Conservation (phyloP, 1,284 basidiomycete species). For the Exsudoporus floridanus region DNA sequence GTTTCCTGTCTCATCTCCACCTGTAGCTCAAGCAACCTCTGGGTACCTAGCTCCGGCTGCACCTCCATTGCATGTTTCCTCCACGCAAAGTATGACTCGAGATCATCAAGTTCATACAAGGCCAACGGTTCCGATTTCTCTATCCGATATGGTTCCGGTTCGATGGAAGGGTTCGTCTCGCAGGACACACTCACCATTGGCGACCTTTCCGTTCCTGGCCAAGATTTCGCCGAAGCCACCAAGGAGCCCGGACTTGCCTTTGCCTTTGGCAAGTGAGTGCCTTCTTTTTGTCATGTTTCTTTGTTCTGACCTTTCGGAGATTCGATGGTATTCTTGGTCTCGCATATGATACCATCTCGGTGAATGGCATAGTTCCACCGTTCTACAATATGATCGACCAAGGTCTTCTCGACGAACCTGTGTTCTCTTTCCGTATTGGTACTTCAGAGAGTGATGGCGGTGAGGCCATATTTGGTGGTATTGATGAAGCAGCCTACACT, state of each 20-base stretch:
- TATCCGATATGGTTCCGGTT: conserved; percentile 96
- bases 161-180: conserved; percentile 96
- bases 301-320: conserved; percentile 41
- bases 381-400: conserved; percentile 95
- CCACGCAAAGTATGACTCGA: conserved; percentile 90
- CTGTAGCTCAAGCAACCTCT: conserved; percentile 82
- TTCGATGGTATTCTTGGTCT: conserved; percentile 97
- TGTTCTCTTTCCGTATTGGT: conserved; percentile 96
- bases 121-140: conserved; percentile 89
- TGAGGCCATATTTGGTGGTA: conserved; percentile 91
- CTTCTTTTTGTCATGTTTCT: neutral
- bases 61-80: conserved; percentile 98
- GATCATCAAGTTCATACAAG: conserved; percentile 85
- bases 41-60: conserved; percentile 89
- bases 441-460: conserved; percentile 87
- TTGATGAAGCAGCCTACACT: conserved; percentile 77
- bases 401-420: conserved; percentile 78
- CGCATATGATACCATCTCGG: conserved; percentile 94
- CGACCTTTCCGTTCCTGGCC: conserved; percentile 74
- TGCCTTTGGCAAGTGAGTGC: conserved; percentile 93
- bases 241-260: conserved; percentile 98
- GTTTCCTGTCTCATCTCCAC: conserved; percentile 2
- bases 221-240: conserved; percentile 95
- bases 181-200: conserved; percentile 83
- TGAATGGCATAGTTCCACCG: conserved; percentile 91